Conservation (phyloP, 2,329 filamentous ascomycete genomes). For the Penicillium verrucosum region DNA sequence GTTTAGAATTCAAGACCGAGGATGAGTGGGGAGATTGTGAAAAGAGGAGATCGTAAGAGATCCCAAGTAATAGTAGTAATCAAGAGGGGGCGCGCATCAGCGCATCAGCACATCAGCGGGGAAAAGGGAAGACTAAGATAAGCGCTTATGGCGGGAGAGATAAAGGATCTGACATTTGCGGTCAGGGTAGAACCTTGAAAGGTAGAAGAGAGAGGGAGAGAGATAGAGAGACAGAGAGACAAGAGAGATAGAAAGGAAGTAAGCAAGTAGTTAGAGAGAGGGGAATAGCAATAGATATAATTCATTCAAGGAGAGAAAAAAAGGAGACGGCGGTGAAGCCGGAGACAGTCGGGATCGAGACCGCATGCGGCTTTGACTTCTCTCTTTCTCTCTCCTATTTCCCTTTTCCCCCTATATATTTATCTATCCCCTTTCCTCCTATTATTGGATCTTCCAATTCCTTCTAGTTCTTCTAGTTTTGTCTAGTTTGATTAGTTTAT, state of each 20-base stretch:
- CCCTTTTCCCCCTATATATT: background rate
- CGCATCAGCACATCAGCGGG: constrained; percentile 10
- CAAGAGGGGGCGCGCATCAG: background rate
- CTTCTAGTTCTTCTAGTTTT: background rate
- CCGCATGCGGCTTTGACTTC: constrained; percentile 17
- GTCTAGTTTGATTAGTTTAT: background rate
- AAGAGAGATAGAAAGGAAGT: background rate
- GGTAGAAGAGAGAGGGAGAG: background rate
- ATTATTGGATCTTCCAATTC: background rate
- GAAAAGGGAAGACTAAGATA: constrained; percentile 3
- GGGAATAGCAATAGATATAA: background rate
- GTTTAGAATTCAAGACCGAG: background rate
- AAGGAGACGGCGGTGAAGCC: constrained; percentile 22
- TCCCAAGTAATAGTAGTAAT: background rate
- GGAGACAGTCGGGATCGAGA: constrained; percentile 12
- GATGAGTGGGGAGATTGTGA: background rate
- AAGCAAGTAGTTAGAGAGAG: background rate
- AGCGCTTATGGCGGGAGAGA: constrained; percentile 5
- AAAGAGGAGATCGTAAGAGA: background rate
- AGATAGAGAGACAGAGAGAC: background rate
- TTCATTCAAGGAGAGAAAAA: background rate
- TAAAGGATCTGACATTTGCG: background rate
- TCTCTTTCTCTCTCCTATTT: background rate
- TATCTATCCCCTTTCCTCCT: background rate
- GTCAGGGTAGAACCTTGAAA: background rate